Base-by-base conservation (phyloP, 1,139 yeast genomes). In the Taphrina pruni region DNA sequence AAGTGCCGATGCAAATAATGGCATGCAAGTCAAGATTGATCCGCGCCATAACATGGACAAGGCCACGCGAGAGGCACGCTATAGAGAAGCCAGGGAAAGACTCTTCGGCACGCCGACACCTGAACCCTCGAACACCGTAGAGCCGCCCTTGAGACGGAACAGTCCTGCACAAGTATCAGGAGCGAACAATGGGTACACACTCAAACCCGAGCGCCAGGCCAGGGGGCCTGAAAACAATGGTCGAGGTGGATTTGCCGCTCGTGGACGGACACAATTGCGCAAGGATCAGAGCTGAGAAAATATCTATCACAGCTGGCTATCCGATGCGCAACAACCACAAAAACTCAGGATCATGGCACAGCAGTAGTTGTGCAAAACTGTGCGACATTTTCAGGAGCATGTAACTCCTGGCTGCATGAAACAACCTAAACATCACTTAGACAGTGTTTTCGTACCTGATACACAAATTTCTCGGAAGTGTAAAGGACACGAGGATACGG, bases 51-150 rank as follows among this genome's bases (percentile, higher is more conserved):
- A 17, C 43, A 14, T 54, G 58, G 60, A 62, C 41, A 52, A 55
- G 5, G 55, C 46, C 6, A 17, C 61, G 1, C 54, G 61, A 11
- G 67, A 64, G 43, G 55, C 60, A 36, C 60, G 67, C 2, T 64
- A 64, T 38, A 64, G 55, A 35, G 67, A 54, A 46, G 67, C 61
- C 2, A 17, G 67, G 36, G 67, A 64, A 21, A 32, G 61, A 17
- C 41, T 64, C 12, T 64, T 64, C 38, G 67, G 67, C 7, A 36
- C 51, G 8, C 46, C 62, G 6, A 36, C 51, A 11, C 46, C 62
- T 6, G 54, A 39, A 7, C 20, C 43, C 0, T 1, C 51, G 39
- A 17, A 5, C 17, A 32, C 9, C 4, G 4, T 58, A 6, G 39
- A 21, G 46, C 32, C 41, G 6, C 43, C 39, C 6, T 9, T 21